phyloP scores from a whole-genome alignment of 768 basidiomycete species.

The Tricholoma terreum region DNA sequence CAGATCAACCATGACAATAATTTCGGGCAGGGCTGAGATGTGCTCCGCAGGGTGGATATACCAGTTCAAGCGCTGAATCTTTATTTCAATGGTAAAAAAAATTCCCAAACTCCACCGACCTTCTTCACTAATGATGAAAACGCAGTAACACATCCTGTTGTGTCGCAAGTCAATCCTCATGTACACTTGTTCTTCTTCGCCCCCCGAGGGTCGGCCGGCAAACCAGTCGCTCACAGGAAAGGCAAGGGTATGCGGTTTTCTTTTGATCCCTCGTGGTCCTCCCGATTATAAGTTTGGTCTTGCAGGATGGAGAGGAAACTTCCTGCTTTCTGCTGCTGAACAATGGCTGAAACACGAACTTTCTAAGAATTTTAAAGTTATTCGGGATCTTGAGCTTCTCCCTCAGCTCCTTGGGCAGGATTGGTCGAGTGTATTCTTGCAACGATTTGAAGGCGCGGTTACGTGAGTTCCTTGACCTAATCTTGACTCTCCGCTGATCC shows the following conservation, averaged over 20 bases:
- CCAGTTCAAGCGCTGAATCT: slow-evolving; percentile 84
- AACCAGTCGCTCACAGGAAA: slow-evolving; percentile 91
- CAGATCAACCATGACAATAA: slow-evolving; percentile 7
- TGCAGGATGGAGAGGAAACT: slow-evolving; percentile 92
- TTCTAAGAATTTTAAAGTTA: slow-evolving; percentile 97
- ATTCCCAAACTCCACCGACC: neutral
- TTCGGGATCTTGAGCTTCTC: slow-evolving; percentile 92
- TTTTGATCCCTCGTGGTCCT: neutral
- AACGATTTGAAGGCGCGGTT: slow-evolving; percentile 85
- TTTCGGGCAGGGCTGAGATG: neutral
- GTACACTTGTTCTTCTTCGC: slow-evolving; percentile 96
- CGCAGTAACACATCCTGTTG: slow-evolving; percentile 86
- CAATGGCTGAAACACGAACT: slow-evolving; percentile 95
- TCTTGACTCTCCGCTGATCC: slow-evolving; percentile 24
- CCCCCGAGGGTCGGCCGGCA: slow-evolving; percentile 82
- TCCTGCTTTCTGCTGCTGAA: slow-evolving; percentile 86
- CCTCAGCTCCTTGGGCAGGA: slow-evolving; percentile 92
- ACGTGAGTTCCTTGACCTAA: slow-evolving; percentile 56
- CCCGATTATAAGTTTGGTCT: neutral
- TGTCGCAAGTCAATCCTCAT: slow-evolving; percentile 90
- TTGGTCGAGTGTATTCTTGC: slow-evolving; percentile 95
- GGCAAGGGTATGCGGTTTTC: slow-evolving; percentile 62
- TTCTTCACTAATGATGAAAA: slow-evolving; percentile 2
- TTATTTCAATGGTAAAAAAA: slow-evolving; percentile 73
- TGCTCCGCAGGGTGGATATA: slow-evolving; percentile 75